Percentiles rank a stretch among this genome's conserved stretches.
These are phyloP conservation scores for Cladosporium sp. DNA, from an alignment of 2,329 filamentous ascomycete genomes.

Conservation along the genomic window DNA sequence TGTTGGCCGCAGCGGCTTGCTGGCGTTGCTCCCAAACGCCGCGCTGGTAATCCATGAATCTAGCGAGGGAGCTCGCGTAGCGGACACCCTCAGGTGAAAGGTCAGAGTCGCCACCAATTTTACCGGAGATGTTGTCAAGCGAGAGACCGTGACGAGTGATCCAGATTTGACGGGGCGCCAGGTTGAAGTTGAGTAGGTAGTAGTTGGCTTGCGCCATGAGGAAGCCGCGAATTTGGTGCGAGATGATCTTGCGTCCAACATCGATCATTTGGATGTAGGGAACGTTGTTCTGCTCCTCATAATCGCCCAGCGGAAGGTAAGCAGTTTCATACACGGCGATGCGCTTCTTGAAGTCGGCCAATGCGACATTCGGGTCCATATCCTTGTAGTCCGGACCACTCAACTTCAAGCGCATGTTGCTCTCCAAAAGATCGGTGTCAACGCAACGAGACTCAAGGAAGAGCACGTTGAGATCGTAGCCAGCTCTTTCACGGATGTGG, in stretches of 20 bases:
- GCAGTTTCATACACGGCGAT: conserved; percentile 92
- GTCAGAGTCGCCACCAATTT: conserved; percentile 86
- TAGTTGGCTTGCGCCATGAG: conserved; percentile 89
- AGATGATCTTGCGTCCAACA: conserved; percentile 89
- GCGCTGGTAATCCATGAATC: conserved; percentile 80
- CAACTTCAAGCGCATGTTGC: conserved; percentile 95
- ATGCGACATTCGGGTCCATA: conserved; percentile 81
- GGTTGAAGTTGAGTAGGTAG: conserved; percentile 94
- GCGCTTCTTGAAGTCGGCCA: conserved; percentile 89
- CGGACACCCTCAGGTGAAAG: conserved; percentile 76
- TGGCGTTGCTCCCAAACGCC: conserved; percentile 81
- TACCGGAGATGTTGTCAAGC: conserved; percentile 79
- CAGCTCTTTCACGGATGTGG: conserved; percentile 77
- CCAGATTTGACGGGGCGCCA: conserved; percentile 95
- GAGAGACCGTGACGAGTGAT: conserved; percentile 95
- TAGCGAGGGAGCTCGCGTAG: conserved; percentile 77
- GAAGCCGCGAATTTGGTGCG: conserved; percentile 88
- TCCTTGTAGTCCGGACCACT: conserved; percentile 94
- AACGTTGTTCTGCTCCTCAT: conserved; percentile 83
- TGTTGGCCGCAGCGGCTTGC: conserved; percentile 71
- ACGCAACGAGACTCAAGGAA: conserved; percentile 95
- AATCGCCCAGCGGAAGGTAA: conserved; percentile 77
- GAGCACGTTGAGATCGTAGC: conserved; percentile 81
- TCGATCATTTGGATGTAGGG: conserved; percentile 98
- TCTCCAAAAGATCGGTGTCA: conserved; percentile 79